Evolutionary conservation across 2,329 filamentous ascomycete species (phyloP), one percentile per base, ranked within the genome.

Genomic region (Coniella vitis): DNA sequence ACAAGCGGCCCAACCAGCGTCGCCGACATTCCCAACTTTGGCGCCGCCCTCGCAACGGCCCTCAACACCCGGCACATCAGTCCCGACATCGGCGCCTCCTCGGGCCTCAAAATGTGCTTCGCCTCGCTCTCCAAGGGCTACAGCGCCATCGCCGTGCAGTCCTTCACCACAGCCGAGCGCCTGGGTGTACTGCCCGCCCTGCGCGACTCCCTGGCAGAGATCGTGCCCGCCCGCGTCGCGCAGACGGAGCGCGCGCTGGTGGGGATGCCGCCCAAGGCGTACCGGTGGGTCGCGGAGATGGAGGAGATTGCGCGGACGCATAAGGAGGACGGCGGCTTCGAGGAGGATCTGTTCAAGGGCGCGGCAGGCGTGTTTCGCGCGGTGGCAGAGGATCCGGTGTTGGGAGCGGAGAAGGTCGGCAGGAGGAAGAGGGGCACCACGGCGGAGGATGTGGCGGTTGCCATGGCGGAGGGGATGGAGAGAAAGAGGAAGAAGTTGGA

Each of bases 251-350:
- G 61, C 29, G 68, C 57, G 9, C 49, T 61, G 22, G 68, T 75
- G 4, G 68, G 64, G 13, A 86, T 89, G 76, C 74, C 84, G 20
- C 79, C 81, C 7, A 90, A 90, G 66, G 86, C 86, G 16, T 89
- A 89, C 62, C 71, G 86, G 10, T 90, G 86, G 85, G 81, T 87
- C 0, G 70, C 74, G 31, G 86, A 90, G 69, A 89, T 90, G 86
- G 75, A 82, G 57, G 81, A 90, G 70, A 88, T 90, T 59, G 78
- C 76, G 4, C 68, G 74, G 49, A 86, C 83, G 3, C 83, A 87
- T 61, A 66, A 66, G 7, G 74, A 78, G 37, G 81, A 84, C 47
- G 84, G 81, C 1, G 83, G 83, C 0, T 87, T 85, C 61, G 65
- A 65, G 4, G 63, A 63, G 10, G 66, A 69, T 20, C 63, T 84